Evolutionary conservation across 352 stramenopile genomes (phyloP).

Genomic region (Phytophthora vignae): DNA sequence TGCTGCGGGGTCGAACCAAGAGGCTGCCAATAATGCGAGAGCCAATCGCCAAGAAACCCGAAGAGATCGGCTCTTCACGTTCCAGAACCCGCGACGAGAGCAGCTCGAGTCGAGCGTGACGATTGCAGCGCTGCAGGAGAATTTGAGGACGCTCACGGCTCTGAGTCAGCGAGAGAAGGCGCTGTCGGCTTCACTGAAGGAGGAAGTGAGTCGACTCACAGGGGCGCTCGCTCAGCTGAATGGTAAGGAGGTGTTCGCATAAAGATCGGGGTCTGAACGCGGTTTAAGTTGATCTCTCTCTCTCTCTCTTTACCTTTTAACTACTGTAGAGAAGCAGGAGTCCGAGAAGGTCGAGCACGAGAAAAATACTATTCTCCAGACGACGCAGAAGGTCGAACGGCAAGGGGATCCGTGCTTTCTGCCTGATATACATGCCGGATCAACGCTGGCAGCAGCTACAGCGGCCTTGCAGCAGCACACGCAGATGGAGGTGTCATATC

Average conservation of each 20-base stretch:
- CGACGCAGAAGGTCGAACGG: slow-evolving; percentile 29
- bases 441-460: slow-evolving; percentile 30
- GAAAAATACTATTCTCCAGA: slow-evolving; percentile 38
- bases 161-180: slow-evolving; percentile 63
- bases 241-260: slow-evolving; percentile 27
- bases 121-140: slow-evolving; percentile 56
- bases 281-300: neutral
- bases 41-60: slow-evolving; percentile 13
- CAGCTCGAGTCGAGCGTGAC: slow-evolving; percentile 41
- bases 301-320: neutral
- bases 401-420: slow-evolving; percentile 38
- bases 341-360: slow-evolving; percentile 62
- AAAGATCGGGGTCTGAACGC: neutral
- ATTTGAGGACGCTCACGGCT: slow-evolving; percentile 47
- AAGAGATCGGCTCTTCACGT: slow-evolving; percentile 30
- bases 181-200: slow-evolving; percentile 45
- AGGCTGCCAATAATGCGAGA: slow-evolving; percentile 11
- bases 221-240: slow-evolving; percentile 43
- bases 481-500: slow-evolving; percentile 71
- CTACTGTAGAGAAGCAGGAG: slow-evolving; percentile 46
- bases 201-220: slow-evolving; percentile 46
- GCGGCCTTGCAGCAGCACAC: slow-evolving; percentile 71
- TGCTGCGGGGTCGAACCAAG: slow-evolving; percentile 27
- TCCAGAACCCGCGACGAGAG: slow-evolving; percentile 36
- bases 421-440: slow-evolving; percentile 49